phyloP scores from a whole-genome alignment of 176 grass and related monocot species.

The Dendrocalamus sinicus region DNA sequence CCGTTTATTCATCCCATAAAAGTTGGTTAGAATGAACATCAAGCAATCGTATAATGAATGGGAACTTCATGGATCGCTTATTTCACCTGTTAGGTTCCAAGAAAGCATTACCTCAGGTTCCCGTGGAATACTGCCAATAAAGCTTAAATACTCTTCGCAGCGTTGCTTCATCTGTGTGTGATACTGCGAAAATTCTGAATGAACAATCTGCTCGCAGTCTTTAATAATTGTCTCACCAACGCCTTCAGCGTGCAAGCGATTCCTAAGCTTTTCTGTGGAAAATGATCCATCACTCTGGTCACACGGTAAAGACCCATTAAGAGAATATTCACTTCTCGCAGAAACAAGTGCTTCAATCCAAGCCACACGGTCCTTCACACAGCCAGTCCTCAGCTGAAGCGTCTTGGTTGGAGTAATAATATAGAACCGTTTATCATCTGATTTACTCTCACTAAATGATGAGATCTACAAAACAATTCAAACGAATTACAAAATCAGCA shows the following conservation, averaged over 20 bases:
- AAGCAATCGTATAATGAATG: not conserved
- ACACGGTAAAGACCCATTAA: slow-evolving; percentile 47
- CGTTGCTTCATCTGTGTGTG: slow-evolving; percentile 65
- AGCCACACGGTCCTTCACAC: slow-evolving; percentile 71
- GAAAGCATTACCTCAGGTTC: slow-evolving; percentile 70
- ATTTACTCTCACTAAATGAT: slow-evolving; percentile 95
- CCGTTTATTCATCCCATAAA: not conserved
- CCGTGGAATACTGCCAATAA: slow-evolving; percentile 64
- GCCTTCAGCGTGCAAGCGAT: slow-evolving; percentile 78
- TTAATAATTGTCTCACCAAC: slow-evolving; percentile 69
- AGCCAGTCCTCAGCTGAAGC: slow-evolving; percentile 86
- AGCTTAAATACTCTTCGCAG: slow-evolving; percentile 73
- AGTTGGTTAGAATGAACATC: not conserved
- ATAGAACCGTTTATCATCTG: slow-evolving; percentile 89
- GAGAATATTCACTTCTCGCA: slow-evolving; percentile 68
- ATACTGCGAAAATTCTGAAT: slow-evolving; percentile 80
- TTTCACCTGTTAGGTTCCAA: slow-evolving; percentile 6
- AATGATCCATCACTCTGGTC: slow-evolving; percentile 56
- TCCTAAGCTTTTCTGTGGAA: slow-evolving; percentile 79
- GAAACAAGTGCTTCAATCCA: slow-evolving; percentile 93
- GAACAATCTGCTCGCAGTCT: slow-evolving; percentile 90
- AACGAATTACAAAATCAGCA: slow-evolving; percentile 45
- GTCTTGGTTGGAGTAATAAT: slow-evolving; percentile 87
- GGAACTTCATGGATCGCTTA: not conserved
- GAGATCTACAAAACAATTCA: slow-evolving; percentile 67